Base-by-base conservation (phyloP, 495 filamentous ascomycete genomes). In the Penicillium ucsense region DNA sequence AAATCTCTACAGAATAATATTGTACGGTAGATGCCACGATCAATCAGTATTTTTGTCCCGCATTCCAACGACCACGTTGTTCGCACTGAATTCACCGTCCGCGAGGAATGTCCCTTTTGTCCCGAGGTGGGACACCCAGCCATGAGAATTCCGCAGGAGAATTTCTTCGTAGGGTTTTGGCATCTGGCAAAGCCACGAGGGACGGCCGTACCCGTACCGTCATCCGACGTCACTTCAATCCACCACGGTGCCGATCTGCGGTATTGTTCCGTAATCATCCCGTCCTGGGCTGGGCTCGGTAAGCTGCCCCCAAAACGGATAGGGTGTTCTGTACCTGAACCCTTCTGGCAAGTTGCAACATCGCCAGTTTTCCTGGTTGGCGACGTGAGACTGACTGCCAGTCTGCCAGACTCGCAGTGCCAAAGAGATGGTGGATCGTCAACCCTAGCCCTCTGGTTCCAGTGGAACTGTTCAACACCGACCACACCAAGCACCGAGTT, bases 311-410 rank as follows among this genome's bases (percentile, higher is more conserved):
- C 43, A 34, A 44, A 45, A 49, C 40, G 38, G 47, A 38, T 35
- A 27, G 30, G 27, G 47, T 54, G 29, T 44, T 20, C 52, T 54
- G 51, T 54, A 44, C 51, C 52, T 54, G 52, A 54, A 54, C 47
- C 41, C 51, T 53, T 41, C 37, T 35, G 34, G 27, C 37, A 38
- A 43, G 35, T 38, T 43, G 20, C 20, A 20, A 20, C 20, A 20
- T 20, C 20, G 20, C 20, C 20, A 20, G 20, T 20, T 20, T 20
- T 20, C 20, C 20, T 20, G 20, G 20, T 20, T 20, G 20, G 2
- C 20, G 20, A 20, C 20, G 20, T 20, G 20, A 20, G 20, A 20
- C 20, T 20, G 20, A 20, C 20, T 20, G 20, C 20, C 20, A 20
- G 20, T 20, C 20, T 20, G 20, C 20, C 20, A 20, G 20, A 20